A percentile compares a stretch with the other conserved stretches of the same genome.
Conservation (phyloP, 2,329 filamentous ascomycete genomes). For the Plenodomus tracheiphilus region DNA sequence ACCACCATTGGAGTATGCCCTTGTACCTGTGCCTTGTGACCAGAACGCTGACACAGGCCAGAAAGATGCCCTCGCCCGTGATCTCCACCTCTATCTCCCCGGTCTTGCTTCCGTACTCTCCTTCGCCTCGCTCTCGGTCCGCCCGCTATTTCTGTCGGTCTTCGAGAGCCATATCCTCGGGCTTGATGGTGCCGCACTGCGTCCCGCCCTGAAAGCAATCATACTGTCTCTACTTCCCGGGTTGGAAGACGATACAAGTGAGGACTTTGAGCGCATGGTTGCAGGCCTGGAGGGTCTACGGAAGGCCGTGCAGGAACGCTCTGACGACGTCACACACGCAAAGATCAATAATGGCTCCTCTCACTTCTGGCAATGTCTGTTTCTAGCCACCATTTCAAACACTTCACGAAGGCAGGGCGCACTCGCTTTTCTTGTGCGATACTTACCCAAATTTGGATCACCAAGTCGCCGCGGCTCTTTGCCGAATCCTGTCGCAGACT, state of each 20-base stretch:
- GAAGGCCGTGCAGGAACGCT: constrained; percentile 60
- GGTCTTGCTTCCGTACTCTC: constrained; percentile 87
- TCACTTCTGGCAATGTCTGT: constrained; percentile 99
- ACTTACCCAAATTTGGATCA: constrained; percentile 70
- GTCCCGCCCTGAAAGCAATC: constrained; percentile 87
- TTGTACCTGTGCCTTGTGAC: constrained; percentile 7
- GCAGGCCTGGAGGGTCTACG: constrained; percentile 79
- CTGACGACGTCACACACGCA: constrained; percentile 51
- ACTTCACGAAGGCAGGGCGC: constrained; percentile 82
- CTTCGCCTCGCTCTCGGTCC: constrained; percentile 90
- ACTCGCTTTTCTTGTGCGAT: constrained; percentile 80
- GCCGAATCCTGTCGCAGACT: constrained; percentile 17
- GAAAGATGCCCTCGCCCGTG: constrained; percentile 74
- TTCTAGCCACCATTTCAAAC: constrained; percentile 89
- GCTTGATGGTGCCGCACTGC: constrained; percentile 70
- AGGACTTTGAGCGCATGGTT: constrained; percentile 91
- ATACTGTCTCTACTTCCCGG: constrained; percentile 88
- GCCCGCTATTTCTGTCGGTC: constrained; percentile 81
- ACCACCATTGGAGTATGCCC: constrained; percentile 71
- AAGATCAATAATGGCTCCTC: constrained; percentile 62
- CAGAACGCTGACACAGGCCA: constrained; percentile 38
- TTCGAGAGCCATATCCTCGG: constrained; percentile 79
- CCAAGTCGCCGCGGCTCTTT: constrained; percentile 17
- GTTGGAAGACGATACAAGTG: constrained; percentile 92
- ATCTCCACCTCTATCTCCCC: constrained; percentile 86